A percentile compares a stretch with the other conserved stretches of the same genome.
Evolutionary conservation across 1,284 basidiomycete species (phyloP).

Genomic region (Chalciporus sp.): DNA sequence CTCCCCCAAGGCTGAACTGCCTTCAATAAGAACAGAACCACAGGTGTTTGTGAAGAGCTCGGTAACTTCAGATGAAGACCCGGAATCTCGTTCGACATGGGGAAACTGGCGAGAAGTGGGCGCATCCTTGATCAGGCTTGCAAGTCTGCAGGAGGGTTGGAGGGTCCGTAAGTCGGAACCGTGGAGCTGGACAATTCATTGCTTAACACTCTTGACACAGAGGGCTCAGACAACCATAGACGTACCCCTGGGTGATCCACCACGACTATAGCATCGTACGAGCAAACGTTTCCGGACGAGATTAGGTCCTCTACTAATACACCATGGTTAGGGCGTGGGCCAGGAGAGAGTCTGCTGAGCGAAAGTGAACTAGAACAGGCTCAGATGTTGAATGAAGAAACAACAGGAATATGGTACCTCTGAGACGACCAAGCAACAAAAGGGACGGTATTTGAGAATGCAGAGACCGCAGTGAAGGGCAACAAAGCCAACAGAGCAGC

Average conservation of each 20-base stretch:
- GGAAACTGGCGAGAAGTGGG: conserved; percentile 62
- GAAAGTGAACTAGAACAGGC: conserved; percentile 44
- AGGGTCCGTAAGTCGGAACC: conserved; percentile 69
- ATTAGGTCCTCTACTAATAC: conserved; percentile 44
- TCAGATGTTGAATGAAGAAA: background rate
- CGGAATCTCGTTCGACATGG: conserved; percentile 46
- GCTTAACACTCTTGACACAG: background rate
- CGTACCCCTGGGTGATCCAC: conserved; percentile 71
- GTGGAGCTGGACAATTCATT: conserved; percentile 50
- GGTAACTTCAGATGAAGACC: conserved; percentile 38
- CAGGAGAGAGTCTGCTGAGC: conserved; percentile 43
- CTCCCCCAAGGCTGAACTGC: conserved; percentile 40
- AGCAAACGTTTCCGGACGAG: conserved; percentile 51
- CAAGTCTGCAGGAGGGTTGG: conserved; percentile 50
- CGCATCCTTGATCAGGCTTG: conserved; percentile 47
- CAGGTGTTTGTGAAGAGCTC: conserved; percentile 53
- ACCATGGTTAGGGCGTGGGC: conserved; percentile 40
- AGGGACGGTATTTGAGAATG: conserved; percentile 62
- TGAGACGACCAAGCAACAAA: conserved; percentile 72
- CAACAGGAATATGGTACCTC: conserved; percentile 40
- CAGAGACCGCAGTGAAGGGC: conserved; percentile 43
- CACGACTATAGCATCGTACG: conserved; percentile 63
- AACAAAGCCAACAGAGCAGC: conserved; percentile 40
- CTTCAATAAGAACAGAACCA: conserved; percentile 45
- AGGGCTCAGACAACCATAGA: conserved; percentile 9